Evolutionary conservation across 495 filamentous ascomycete species (phyloP), one percentile per base, ranked within the genome.

Genomic region (Penicillium parvum): DNA sequence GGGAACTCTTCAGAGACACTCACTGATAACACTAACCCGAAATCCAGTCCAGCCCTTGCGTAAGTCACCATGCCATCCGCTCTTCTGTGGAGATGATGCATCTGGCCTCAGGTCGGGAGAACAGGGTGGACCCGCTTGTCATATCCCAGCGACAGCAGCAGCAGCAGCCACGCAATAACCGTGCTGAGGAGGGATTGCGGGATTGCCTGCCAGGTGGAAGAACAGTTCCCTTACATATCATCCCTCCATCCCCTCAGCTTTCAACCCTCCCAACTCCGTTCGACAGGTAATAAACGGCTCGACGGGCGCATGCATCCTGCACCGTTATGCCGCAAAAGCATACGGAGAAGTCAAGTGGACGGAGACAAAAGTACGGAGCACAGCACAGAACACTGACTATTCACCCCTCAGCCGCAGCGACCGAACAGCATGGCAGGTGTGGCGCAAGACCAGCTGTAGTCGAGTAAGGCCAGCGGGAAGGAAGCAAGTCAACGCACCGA

Each of bases 91-190:
- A n/a, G n/a, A 30, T 19, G 42, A 37, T 52, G 37, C 42, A 43
- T 29, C 25, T 38, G 34, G 18, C 12, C 35, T 12, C 19, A 20
- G 19, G 42, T 17, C n/a, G n/a, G n/a, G n/a, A n/a, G n/a, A n/a
- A n/a, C n/a, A n/a, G 37, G 38, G 37, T 49, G 42, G 44, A 21
- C 37, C n/a, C 50, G 42, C 41, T 40, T 53, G 41, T 45, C 53
- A 56, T 56, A 43, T 42, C 16, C 39, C 33, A 41, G 42, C 37
- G 45, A n/a, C n/a, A n/a, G 49, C 37, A 53, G 22, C 40, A 49
- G 49, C 49, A 49, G 19, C 28, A 4, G 10, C 14, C 26, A 40
- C 20, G 32, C 37, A 32, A 28, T 22, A 23, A 41, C 32, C 34
- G 35, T 35, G 32, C 41, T 23, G 22, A 16, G 16, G n/a, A n/a